Base-by-base conservation (phyloP, 2,329 filamentous ascomycete species). In the Corinectria fuckeliana region DNA sequence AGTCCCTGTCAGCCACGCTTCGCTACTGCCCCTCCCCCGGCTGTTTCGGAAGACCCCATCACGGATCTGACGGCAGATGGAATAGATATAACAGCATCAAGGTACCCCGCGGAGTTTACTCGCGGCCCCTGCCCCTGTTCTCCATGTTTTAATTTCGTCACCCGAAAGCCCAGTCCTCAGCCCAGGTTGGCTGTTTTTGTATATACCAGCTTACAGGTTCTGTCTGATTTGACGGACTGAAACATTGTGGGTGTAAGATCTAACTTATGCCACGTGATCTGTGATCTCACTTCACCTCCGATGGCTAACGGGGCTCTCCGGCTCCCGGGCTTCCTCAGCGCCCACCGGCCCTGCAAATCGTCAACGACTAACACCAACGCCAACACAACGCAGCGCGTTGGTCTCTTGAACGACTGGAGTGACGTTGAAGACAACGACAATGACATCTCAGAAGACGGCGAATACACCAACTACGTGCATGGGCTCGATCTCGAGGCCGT, bases 391-490 rank as follows among this genome's bases (percentile, higher is more conserved):
- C 65, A 64, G 53, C 65, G 56, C 30, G 48, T 52, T 26, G 56
- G 57, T 10, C 57, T 69, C n/a, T 64, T 69, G 13, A 58, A 50
- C 44, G 58, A 64, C 25, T 69, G 67, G 65, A 58, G 47, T 32
- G 56, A 66, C 47, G 26, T 50, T 28, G 67, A 61, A 14, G 59
- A 65, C 6, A 20, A 44, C 25, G 39, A 30, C 7, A 26, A 32
- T 1, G 38, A 41, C 14, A 28, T n/a, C 4, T 8, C 8, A 7
- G 56, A 45, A 10, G 45, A 50, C 23, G 18, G 28, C 13, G 30
- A 20, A n/a, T 41, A 28, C 20, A 23, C 30, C 41, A 50, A 55
- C 36, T 28, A 44, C 20, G 38, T 44, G 13, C 45, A 41, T 11
- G 36, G 44, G 4, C 50, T 47, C 10, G 59, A 61, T 21, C 10